Evolutionary conservation across 345 rosid genomes (phyloP).

Genomic region (Aethionema arabicum): DNA sequence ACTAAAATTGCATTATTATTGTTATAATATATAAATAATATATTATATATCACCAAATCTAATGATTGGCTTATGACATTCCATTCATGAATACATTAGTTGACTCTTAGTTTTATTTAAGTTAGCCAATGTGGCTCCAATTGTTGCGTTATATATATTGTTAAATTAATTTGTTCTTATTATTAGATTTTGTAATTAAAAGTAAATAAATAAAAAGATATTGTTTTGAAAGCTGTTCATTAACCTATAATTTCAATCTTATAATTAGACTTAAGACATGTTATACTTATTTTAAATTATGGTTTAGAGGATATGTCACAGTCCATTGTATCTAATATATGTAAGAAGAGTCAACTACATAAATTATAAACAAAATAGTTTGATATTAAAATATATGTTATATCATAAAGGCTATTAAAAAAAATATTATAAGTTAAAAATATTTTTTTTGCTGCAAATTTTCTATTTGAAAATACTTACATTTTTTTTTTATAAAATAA

Average conservation of each 20-base stretch:
- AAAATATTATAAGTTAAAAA: no score
- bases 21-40: neutral
- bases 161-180: conserved; percentile 1
- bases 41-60: conserved; percentile 25
- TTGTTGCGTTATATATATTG: conserved; percentile 19
- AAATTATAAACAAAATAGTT: no score
- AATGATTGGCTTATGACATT: conserved; percentile 21
- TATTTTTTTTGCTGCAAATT: no score
- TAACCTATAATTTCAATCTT: conserved; percentile 4
- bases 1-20: neutral
- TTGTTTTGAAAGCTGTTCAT: conserved; percentile 6
- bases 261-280: neutral
- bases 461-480: no score
- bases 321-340: conserved; percentile 1
- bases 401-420: no score
- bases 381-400: no score
- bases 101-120: conserved; percentile 19
- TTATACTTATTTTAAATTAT: neutral
- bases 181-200: conserved; percentile 5
- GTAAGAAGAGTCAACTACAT: neutral
- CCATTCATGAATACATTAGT: conserved; percentile 32
- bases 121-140: conserved; percentile 20
- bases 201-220: neutral
- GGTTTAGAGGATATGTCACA: neutral
- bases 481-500: no score